These are phyloP conservation scores for Talaromyces nanjingensis DNA, from an alignment of 495 filamentous ascomycete genomes.

Conservation along the genomic window DNA sequence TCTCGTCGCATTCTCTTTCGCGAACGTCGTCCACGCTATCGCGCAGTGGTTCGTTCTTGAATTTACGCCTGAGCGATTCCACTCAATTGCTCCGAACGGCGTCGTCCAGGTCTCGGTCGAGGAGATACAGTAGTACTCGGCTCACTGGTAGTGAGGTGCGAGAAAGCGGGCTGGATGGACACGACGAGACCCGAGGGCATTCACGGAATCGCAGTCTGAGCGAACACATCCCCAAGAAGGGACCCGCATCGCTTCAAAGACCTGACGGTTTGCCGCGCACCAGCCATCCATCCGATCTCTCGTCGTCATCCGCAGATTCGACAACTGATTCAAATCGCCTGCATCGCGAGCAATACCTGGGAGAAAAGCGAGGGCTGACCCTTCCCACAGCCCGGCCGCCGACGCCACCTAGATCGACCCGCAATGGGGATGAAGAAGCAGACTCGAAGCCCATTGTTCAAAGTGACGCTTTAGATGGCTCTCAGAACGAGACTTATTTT, in stretches of 20 bases:
- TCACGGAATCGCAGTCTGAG: conserved; percentile 74
- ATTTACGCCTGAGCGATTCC: conserved; percentile 34
- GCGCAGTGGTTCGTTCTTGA: conserved; percentile 27
- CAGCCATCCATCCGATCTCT: conserved; percentile 30
- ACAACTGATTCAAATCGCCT: conserved; percentile 44
- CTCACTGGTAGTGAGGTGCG: conserved; percentile 2
- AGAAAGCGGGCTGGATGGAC: conserved; percentile 12
- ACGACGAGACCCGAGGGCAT: conserved; percentile 35
- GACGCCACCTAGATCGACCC: conserved; percentile 62
- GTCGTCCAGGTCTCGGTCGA: conserved; percentile 26
- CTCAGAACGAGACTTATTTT: conserved; percentile 31
- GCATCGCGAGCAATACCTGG: conserved; percentile 76
- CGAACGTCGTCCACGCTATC: conserved; percentile 35
- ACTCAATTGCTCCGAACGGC: conserved; percentile 29
- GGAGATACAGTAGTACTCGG: conserved; percentile 17
- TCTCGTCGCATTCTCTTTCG: conserved; percentile 30
- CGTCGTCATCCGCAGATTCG: conserved; percentile 28
- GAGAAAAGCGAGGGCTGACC: conserved; percentile 64
- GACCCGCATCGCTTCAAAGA: conserved; percentile 56
- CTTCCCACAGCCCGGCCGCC: conserved; percentile 54
- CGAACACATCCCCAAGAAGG: conserved; percentile 72
- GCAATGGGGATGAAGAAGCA: conserved; percentile 29
- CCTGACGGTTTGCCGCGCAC: conserved; percentile 65
- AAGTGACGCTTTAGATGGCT: conserved; percentile 14
- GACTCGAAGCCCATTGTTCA: conserved; percentile 28